Base-by-base conservation (phyloP, 2,329 filamentous ascomycete genomes). In the Sarocladium kiliense region DNA sequence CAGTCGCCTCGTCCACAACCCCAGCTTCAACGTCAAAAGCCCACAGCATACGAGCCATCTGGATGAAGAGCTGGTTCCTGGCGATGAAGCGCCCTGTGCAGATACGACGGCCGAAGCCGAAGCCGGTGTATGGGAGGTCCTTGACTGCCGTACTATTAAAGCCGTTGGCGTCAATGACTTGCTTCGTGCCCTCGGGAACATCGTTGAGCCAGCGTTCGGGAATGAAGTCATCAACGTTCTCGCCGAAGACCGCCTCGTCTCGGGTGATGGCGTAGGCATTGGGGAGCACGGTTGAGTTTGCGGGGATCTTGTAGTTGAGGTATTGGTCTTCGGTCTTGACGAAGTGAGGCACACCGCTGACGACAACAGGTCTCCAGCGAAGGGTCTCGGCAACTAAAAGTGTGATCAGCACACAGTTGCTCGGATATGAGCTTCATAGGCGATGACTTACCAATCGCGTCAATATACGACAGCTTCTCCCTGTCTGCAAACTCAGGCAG, bases 71-170 rank as follows among this genome's bases (percentile, higher is more conserved):
- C 14, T 69, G 71, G 21, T 76, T 73, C 36, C 78, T 73, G 1
- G 77, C 77, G 16, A 82, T 71, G 57, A 78, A 71, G 11, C 75
- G 73, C 0, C 68, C 68, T 2, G 65, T 68, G 23, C 71, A 74
- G 1, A 75, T 66, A 1, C 78, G 64, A 2, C 77, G 66, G 0
- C 79, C 78, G 55, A 74, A 80, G 0, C 77, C 78, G 54, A 81
- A 80, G 6, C 72, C 71, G 0, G 64, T 60, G 2, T 65, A 61
- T 0, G 69, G 68, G 54, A 71, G 60, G 21, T 67, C 61, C 36
- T 64, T 65, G 18, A 66, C 54, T 3, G 57, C 54, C 19, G 34
- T 60, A 6, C 30, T 54, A 3, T 63, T 56, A 32, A 59, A 51
- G 9, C 54, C 59, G 2, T 57, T 55, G 2, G 54, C 55, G 2